Percentiles rank a stretch among this genome's conserved stretches.
Evolutionary conservation across 805 yeast species (phyloP).

Genomic region (Saturnispora dispora): DNA sequence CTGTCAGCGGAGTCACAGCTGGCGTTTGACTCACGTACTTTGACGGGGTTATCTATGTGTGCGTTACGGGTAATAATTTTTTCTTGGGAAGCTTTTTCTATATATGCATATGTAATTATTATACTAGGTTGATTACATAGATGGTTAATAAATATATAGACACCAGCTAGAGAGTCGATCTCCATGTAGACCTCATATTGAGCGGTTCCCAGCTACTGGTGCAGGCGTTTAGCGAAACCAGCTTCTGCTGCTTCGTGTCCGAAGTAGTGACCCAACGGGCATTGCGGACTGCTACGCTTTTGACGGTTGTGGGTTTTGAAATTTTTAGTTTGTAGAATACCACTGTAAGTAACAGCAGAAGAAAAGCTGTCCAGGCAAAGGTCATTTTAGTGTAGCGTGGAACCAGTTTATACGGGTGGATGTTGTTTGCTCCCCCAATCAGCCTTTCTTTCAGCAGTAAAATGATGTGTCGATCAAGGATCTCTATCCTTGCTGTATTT

Average conservation of each 20-base stretch:
- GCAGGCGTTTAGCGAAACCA: background rate
- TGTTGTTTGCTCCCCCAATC: background rate
- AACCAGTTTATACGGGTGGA: background rate
- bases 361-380: background rate
- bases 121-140: background rate
- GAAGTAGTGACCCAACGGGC: conserved; percentile 1
- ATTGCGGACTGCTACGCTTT: background rate
- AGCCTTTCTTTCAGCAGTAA: background rate
- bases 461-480: background rate
- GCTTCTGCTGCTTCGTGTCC: background rate
- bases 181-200: background rate
- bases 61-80: background rate
- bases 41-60: background rate
- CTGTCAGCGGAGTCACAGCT: background rate
- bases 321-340: background rate
- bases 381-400: background rate
- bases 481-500: background rate
- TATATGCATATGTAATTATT: background rate
- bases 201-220: background rate
- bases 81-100: background rate
- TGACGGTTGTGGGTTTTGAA: background rate
- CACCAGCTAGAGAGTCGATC: background rate
- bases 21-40: background rate
- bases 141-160: background rate
- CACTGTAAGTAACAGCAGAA: background rate